A percentile compares a stretch with the other conserved stretches of the same genome.
Evolutionary conservation across 225 moss, liverwort and hornwort genomes (phyloP).

Genomic region (Neckera pumila): DNA sequence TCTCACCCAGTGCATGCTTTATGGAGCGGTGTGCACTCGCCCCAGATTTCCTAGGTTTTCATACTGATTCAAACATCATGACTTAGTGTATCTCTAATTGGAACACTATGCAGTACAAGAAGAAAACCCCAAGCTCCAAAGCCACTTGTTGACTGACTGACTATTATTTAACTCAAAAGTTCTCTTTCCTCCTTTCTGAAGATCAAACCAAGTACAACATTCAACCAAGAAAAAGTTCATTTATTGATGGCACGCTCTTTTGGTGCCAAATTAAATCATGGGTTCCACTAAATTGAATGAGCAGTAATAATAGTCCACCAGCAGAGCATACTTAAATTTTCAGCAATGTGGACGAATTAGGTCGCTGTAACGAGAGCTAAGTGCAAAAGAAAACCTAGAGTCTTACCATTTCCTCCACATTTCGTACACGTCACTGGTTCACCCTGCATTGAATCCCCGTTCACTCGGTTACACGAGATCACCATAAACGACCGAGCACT

Average conservation of each 20-base stretch:
- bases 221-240: background rate
- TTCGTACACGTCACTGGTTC: constrained; percentile 76
- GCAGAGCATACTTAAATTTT: background rate
- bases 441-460: constrained; percentile 53
- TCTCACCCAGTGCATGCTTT: background rate
- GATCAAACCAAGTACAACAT: background rate
- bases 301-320: background rate
- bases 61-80: background rate
- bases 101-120: background rate
- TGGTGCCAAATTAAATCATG: background rate
- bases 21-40: background rate
- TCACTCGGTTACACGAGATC: background rate
- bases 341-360: background rate
- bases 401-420: constrained; percentile 92
- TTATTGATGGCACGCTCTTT: background rate
- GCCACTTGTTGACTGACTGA: background rate
- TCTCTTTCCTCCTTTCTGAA: background rate
- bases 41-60: background rate
- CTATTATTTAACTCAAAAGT: background rate
- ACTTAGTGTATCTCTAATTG: no score
- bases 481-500: background rate
- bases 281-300: background rate
- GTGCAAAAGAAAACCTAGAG: background rate
- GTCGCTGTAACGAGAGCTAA: background rate
- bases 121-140: background rate